Evolutionary conservation across 2,329 filamentous ascomycete genomes (phyloP), one percentile per base, ranked within the genome.

Genomic region (Sporothrix mexicana): DNA sequence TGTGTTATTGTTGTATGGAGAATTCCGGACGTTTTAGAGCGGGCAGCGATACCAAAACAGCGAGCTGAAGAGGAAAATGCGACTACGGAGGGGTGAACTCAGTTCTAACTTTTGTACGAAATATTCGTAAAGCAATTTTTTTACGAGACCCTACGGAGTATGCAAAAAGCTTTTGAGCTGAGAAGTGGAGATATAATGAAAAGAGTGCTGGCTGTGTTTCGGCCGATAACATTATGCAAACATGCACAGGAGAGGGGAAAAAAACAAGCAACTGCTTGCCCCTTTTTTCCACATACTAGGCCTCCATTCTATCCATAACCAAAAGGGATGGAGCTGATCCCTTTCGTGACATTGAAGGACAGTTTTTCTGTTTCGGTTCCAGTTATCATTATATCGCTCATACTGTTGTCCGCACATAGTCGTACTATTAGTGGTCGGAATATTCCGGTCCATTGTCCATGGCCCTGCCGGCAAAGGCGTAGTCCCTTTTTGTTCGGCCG

Each of bases 341-440:
- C 49, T 51, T 51, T 51, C 49, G 49, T 17, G 49, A 51, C 49
- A 51, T 51, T 51, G 49, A 51, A 51, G 49, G 49, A 51, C n/a
- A n/a, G n/a, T n/a, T n/a, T n/a, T n/a, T n/a, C n/a, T n/a, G n/a
- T n/a, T n/a, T n/a, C n/a, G n/a, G n/a, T n/a, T n/a, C 15, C 49
- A 51, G 49, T n/a, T 51, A 45, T 45, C 43, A 45, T 45, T 45
- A 45, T 45, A 12, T 12, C 43, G n/a, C n/a, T n/a, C n/a, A 45
- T 45, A 45, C 43, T 45, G 51, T 53, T 2, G n/a, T 53, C 51
- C 17, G 49, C 12, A 49, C 5, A 49, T 49, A 49, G 47, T 5
- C 47, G 47, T 49, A 49, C 15, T 53, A n/a, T n/a, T 53, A 53
- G n/a, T 53, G 49, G 6, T 53, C 51, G 51, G n/a, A 51, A 53